Evolutionary conservation across 1,139 yeast genomes (phyloP).

Genomic region (Lodderomyces oxycetoniae): DNA sequence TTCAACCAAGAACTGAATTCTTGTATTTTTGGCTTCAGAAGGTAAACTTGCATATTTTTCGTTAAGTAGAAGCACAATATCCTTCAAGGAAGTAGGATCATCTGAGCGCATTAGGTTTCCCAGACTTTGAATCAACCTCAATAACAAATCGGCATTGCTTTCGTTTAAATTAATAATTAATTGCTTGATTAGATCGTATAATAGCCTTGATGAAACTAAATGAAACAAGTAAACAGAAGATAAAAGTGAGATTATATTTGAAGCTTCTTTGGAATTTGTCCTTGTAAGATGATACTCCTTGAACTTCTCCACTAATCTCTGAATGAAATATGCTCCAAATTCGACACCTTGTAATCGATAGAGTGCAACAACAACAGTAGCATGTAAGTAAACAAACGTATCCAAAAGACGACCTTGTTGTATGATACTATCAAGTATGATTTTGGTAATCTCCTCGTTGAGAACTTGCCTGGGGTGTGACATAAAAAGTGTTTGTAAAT

Average conservation of each 20-base stretch:
- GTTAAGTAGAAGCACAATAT: constrained; percentile 61
- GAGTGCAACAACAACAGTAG: constrained; percentile 70
- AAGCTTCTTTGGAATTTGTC: constrained; percentile 51
- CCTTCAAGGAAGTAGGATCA: constrained; percentile 82
- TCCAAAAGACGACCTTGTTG: constrained; percentile 67
- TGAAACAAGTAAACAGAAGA: constrained; percentile 77
- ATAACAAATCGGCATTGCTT: constrained; percentile 67
- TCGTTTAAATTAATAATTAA: constrained; percentile 61
- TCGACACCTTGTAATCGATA: constrained; percentile 81
- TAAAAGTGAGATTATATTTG: constrained; percentile 68
- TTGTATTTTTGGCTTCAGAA: constrained; percentile 41
- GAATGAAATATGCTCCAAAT: constrained; percentile 85
- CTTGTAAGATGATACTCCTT: constrained; percentile 36
- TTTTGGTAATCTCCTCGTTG: constrained; percentile 60
- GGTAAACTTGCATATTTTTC: constrained; percentile 34
- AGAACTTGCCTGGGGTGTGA: constrained; percentile 73
- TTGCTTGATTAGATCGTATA: constrained; percentile 68
- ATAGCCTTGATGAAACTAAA: constrained; percentile 63
- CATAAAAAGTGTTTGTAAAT: constrained; percentile 58
- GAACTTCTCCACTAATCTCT: constrained; percentile 66
- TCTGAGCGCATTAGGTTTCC: constrained; percentile 87
- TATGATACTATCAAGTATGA: constrained; percentile 62
- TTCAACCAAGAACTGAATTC: constrained; percentile 81
- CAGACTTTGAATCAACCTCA: constrained; percentile 65
- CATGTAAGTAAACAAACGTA: constrained; percentile 73